These are phyloP conservation scores for Dissophora ornata DNA, from an alignment of 192 early-diverging fungal species.

Conservation along the genomic window DNA sequence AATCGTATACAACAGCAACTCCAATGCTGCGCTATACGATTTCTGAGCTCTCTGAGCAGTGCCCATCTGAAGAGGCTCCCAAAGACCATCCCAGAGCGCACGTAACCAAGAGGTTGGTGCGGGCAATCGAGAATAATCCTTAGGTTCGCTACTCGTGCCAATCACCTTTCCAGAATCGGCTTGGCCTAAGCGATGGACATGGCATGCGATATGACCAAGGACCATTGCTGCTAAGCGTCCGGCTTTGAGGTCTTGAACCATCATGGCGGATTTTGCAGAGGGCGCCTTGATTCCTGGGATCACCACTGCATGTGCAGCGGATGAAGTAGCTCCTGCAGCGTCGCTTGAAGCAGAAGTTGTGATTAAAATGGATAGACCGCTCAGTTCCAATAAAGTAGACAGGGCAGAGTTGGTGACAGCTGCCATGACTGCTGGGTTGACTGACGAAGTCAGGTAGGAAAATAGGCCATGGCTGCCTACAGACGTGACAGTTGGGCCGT, in stretches of 20 bases:
- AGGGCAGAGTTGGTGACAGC: constrained; percentile 37
- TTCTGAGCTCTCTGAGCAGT: constrained; percentile 21
- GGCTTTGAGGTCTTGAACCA: constrained; percentile 57
- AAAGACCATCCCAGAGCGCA: constrained; percentile 58
- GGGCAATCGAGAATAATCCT: constrained; percentile 59
- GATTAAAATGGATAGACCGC: constrained; percentile 34
- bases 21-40: constrained; percentile 1
- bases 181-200: constrained; percentile 29
- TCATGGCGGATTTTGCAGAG: constrained; percentile 35
- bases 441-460: constrained; percentile 29
- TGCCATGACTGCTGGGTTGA: constrained; percentile 18
- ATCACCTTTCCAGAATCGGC: constrained; percentile 30
- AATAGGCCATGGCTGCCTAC: constrained; percentile 39
- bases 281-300: constrained; percentile 31
- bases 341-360: not conserved
- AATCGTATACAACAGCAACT: constrained; percentile 40
- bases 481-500: constrained; percentile 25
- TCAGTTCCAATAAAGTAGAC: constrained; percentile 34
- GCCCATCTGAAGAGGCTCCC: constrained; percentile 45
- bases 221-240: constrained; percentile 60
- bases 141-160: constrained; percentile 60
- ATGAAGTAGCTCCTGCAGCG: not conserved
- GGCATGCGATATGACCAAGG: constrained; percentile 54
- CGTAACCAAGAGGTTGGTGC: constrained; percentile 62
- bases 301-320: constrained; percentile 6